phyloP scores from a whole-genome alignment of 108 stramenopile species.

The Skeletonema tropicum region DNA sequence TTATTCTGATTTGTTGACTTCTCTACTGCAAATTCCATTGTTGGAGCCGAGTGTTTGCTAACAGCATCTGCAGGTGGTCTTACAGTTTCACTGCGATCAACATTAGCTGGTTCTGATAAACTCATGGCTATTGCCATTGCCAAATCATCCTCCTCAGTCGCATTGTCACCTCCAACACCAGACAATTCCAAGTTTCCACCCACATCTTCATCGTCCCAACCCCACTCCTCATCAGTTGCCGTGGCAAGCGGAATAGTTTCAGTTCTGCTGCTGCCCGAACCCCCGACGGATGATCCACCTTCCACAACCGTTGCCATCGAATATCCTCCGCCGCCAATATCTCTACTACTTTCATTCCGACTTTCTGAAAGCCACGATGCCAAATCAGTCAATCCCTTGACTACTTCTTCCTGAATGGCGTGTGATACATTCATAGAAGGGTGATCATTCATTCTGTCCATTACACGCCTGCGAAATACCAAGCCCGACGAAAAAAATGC shows the following conservation, averaged over 20 bases:
- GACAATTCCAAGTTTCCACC: conserved; percentile 34
- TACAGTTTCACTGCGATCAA: background rate
- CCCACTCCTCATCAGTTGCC: conserved; percentile 52
- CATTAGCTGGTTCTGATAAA: conserved; percentile 25
- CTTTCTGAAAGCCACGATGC: conserved; percentile 7
- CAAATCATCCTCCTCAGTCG: conserved; percentile 46
- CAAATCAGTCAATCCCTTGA: conserved; percentile 9
- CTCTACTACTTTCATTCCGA: conserved; percentile 6
- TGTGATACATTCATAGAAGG: conserved; percentile 9
- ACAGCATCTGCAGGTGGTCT: background rate
- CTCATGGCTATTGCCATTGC: conserved; percentile 50
- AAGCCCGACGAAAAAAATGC: conserved; percentile 27
- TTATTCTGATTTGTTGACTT: background rate
- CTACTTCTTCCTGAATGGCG: conserved; percentile 38
- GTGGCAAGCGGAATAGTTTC: conserved; percentile 46
- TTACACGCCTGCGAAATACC: conserved; percentile 37
- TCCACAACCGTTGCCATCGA: background rate
- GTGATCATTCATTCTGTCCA: conserved; percentile 25
- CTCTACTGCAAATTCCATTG: conserved; percentile 4
- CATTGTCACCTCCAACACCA: conserved; percentile 21
- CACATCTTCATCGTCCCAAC: conserved; percentile 46
- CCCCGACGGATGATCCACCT: background rate
- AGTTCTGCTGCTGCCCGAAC: background rate
- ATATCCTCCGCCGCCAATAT: background rate
- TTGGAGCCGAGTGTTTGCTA: background rate